phyloP scores from a whole-genome alignment of 495 filamentous ascomycete genomes.

The Podospora pseudocomata region DNA sequence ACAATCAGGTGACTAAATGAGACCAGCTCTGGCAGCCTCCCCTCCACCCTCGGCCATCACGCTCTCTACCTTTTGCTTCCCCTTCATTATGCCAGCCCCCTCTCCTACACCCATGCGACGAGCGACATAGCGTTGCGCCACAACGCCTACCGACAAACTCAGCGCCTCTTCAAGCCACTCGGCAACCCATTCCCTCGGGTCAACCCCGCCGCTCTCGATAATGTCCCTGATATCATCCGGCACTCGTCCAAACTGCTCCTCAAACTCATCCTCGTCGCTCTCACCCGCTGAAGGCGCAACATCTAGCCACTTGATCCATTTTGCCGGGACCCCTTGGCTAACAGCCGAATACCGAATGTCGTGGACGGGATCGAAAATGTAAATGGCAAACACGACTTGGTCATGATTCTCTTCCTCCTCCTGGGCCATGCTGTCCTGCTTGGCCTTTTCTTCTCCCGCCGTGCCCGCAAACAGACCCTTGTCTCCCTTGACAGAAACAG shows the following conservation, averaged over 20 bases:
- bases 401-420: slow-evolving; percentile 48
- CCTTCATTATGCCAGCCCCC: slow-evolving; percentile 65
- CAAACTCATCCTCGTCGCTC: slow-evolving; percentile 34
- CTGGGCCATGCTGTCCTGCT: slow-evolving; percentile 48
- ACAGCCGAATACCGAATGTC: slow-evolving; percentile 80
- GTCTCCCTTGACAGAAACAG: slow-evolving; percentile 61
- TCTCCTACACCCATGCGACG: slow-evolving; percentile 93
- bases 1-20: slow-evolving; percentile 29
- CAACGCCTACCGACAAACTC: slow-evolving; percentile 71
- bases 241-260: slow-evolving; percentile 38
- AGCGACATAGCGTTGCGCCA: slow-evolving; percentile 96
- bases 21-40: slow-evolving; percentile 72
- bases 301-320: slow-evolving; percentile 92
- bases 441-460: slow-evolving; percentile 45
- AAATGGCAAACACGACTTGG: slow-evolving; percentile 79
- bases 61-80: slow-evolving; percentile 71
- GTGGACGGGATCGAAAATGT: slow-evolving; percentile 90
- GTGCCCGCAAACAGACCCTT: slow-evolving; percentile 62
- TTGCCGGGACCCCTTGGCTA: slow-evolving; percentile 76
- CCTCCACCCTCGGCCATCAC: slow-evolving; percentile 69
- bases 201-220: slow-evolving; percentile 81
- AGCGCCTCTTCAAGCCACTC: slow-evolving; percentile 95
- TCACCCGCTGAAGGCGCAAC: slow-evolving; percentile 50
- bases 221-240: slow-evolving; percentile 87
- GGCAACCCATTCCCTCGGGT: slow-evolving; percentile 93